A percentile compares a stretch with the other conserved stretches of the same genome.
Conservation (phyloP, 441 rosid species). For the Populus trichocarpa region DNA sequence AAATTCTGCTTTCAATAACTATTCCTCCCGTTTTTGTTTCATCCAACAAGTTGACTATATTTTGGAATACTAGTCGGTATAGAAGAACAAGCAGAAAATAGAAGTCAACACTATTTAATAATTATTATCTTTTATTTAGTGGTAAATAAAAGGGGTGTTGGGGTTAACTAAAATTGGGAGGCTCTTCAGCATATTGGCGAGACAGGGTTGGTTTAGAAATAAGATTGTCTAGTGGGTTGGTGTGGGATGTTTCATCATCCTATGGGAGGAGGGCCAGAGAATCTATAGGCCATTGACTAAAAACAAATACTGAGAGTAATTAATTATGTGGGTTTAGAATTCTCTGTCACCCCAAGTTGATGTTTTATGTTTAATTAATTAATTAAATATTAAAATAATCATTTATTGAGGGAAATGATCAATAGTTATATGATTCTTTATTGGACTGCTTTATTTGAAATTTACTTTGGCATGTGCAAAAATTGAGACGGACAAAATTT, state of each 20-base stretch:
- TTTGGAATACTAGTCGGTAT: neutral
- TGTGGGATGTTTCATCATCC: neutral
- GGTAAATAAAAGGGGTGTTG: neutral
- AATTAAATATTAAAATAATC: too few species aligned
- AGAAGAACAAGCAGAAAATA: neutral
- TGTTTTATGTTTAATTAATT: too few species aligned
- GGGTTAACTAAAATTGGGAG: neutral
- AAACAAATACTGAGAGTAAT: neutral
- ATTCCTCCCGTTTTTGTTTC: neutral
- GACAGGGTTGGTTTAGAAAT: neutral
- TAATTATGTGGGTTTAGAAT: too few species aligned
- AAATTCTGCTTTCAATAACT: neutral
- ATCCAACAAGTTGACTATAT: neutral
- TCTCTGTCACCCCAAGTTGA: neutral
- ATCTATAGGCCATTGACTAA: neutral
- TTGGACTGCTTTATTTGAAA: too few species aligned
- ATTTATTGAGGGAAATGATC: too few species aligned
- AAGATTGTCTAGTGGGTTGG: neutral
- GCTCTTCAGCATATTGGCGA: conserved; percentile 5
- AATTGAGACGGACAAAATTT: neutral
- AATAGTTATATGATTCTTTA: too few species aligned
- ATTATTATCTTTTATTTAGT: too few species aligned
- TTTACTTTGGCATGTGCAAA: neutral
- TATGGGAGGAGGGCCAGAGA: neutral
- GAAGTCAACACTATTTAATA: neutral